A percentile compares a stretch with the other conserved stretches of the same genome.
Conservation (phyloP, 495 filamentous ascomycete species). For the Penicillium pulvis region DNA sequence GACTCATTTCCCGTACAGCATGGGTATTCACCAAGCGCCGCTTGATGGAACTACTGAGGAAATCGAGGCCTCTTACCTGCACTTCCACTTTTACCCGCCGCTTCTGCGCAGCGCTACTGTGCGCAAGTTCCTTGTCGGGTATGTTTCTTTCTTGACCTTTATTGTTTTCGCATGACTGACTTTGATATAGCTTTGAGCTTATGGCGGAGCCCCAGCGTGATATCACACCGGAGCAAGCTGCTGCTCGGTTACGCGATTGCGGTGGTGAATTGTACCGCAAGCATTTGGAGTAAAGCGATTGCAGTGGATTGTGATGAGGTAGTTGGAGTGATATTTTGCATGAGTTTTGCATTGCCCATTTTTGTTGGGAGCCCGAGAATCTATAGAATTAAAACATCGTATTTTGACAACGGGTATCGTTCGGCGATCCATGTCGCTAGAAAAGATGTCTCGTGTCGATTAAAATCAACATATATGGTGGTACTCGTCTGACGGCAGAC, state of each 20-base stretch:
- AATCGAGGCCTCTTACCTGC: conserved; percentile 82
- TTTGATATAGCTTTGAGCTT: conserved; percentile 53
- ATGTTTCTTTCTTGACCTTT: conserved; percentile 4
- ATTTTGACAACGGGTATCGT: background rate
- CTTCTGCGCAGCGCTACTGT: conserved; percentile 91
- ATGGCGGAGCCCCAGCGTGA: conserved; percentile 96
- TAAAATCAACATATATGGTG: background rate
- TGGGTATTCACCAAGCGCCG: conserved; percentile 92
- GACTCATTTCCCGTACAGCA: conserved; percentile 94
- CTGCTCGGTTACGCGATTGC: conserved; percentile 70
- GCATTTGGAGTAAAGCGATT: conserved; percentile 45
- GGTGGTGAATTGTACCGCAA: conserved; percentile 85
- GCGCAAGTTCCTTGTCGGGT: conserved; percentile 91
- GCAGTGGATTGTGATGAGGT: background rate
- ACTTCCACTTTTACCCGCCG: conserved; percentile 97
- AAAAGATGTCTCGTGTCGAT: background rate
- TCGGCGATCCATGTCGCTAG: background rate
- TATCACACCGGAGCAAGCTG: conserved; percentile 96
- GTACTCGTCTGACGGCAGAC: background rate
- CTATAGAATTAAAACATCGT: conserved; percentile 3
- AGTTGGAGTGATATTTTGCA: background rate
- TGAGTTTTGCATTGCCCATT: background rate
- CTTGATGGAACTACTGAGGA: conserved; percentile 83
- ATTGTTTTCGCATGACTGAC: background rate
- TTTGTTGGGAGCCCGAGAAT: background rate